A percentile compares a stretch with the other conserved stretches of the same genome.
Conservation (phyloP, 257 asterid species). For the Nicotiana noctiflora region DNA sequence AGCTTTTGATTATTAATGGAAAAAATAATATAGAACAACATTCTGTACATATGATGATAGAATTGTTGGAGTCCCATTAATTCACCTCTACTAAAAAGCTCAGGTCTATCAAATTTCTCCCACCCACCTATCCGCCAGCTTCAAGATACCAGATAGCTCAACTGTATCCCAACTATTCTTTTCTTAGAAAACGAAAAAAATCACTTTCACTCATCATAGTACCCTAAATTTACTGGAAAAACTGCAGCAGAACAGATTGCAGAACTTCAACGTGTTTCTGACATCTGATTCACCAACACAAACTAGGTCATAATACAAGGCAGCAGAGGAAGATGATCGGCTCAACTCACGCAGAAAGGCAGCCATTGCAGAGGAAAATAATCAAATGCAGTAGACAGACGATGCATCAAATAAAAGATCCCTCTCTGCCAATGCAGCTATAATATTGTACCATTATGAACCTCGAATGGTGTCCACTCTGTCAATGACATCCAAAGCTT, state of each 20-base stretch:
- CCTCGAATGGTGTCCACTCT: slow-evolving; percentile 53
- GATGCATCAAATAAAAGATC: neutral
- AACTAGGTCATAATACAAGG: neutral
- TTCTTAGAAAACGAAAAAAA: neutral
- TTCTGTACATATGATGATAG: slow-evolving; percentile 1
- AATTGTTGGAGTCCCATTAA: neutral
- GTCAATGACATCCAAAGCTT: slow-evolving; percentile 76
- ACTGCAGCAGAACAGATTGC: neutral
- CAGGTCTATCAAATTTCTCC: neutral
- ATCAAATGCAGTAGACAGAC: neutral
- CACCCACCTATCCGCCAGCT: neutral
- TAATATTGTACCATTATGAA: neutral
- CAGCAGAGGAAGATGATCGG: neutral
- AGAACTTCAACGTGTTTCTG: neutral
- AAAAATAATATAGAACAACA: neutral
- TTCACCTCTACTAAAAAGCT: neutral
- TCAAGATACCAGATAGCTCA: neutral
- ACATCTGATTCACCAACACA: neutral
- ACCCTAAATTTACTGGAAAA: neutral
- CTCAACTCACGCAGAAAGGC: neutral
- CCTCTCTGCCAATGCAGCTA: neutral
- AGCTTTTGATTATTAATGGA: slow-evolving; percentile 4
- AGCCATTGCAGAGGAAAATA: neutral
- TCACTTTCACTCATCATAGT: neutral
- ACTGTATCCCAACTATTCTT: neutral